Percentiles rank a stretch among this genome's conserved stretches.
Conservation (phyloP, 305 asterid species). For the Fraxinus angustifolia region DNA sequence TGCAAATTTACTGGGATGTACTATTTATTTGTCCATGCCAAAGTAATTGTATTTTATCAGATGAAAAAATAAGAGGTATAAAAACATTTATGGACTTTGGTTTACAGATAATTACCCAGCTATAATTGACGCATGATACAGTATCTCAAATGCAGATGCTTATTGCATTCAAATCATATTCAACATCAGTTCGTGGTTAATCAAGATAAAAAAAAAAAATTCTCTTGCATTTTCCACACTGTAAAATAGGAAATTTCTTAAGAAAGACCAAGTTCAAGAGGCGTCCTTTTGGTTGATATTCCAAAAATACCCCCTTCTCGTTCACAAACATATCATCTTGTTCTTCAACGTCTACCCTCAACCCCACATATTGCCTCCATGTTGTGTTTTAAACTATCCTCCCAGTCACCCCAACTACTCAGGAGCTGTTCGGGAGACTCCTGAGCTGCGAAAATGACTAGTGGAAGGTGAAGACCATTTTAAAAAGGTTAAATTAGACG, state of each 20-base stretch:
- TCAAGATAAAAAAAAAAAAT: not conserved
- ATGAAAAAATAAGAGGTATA: not conserved
- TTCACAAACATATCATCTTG: not conserved
- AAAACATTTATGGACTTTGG: not conserved
- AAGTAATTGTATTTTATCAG: slow-evolving; percentile 1
- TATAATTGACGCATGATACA: slow-evolving; percentile 16
- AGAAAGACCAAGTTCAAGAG: not conserved
- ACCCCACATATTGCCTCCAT: not conserved
- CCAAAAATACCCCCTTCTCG: not conserved
- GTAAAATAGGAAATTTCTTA: not conserved
- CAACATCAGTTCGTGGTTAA: slow-evolving; percentile 15
- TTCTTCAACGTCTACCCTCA: not conserved
- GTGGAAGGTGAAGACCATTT: not conserved
- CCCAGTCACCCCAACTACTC: not conserved
- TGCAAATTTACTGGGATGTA: slow-evolving; percentile 5
- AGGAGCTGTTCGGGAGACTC: not conserved
- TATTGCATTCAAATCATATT: slow-evolving; percentile 11
- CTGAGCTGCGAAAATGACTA: not conserved
- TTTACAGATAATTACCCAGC: slow-evolving; percentile 14
- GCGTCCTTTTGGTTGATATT: not conserved
- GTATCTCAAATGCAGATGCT: slow-evolving; percentile 11
- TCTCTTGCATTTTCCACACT: not conserved
- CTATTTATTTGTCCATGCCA: not conserved
- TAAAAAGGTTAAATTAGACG: not conserved
- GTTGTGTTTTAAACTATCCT: not conserved